These are phyloP conservation scores for Cyclotella choctawhatcheeana DNA, from an alignment of 108 stramenopile genomes.

Conservation along the genomic window DNA sequence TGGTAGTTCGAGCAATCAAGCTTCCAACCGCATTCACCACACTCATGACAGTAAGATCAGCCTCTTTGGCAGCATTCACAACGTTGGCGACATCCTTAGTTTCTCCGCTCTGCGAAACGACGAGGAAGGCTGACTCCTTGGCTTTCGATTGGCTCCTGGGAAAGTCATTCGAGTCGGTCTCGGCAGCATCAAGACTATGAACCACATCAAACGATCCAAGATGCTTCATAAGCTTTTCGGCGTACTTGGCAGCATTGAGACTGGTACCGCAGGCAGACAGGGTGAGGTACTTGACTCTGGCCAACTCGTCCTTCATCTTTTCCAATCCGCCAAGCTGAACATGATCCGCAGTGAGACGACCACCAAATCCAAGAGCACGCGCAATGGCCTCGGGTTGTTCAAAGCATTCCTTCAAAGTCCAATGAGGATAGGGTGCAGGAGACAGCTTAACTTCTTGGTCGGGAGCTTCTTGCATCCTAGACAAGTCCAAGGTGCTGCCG, in stretches of 20 bases:
- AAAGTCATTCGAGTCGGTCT: conserved; percentile 88
- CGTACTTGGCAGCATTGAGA: conserved; percentile 93
- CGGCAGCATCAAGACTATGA: conserved; percentile 90
- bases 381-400: conserved; percentile 84
- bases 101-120: conserved; percentile 97
- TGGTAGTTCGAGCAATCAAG: conserved; percentile 95
- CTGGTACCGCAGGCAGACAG: conserved; percentile 97
- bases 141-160: conserved; percentile 55
- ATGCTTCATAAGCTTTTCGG: conserved; percentile 97
- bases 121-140: conserved; percentile 82
- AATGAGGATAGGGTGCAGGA: conserved; percentile 95
- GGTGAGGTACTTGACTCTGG: conserved; percentile 83
- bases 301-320: conserved; percentile 66
- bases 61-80: conserved; percentile 83
- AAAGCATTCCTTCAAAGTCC: conserved; percentile 88
- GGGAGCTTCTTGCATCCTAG: conserved; percentile 86
- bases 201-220: conserved; percentile 94
- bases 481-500: conserved; percentile 90
- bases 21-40: conserved; percentile 98
- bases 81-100: conserved; percentile 97
- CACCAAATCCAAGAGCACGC: conserved; percentile 91
- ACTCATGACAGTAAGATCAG: conserved; percentile 85
- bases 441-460: conserved; percentile 93
- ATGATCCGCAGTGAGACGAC: conserved; percentile 70
- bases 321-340: conserved; percentile 92